Evolutionary conservation across 345 rosid species (phyloP).

Genomic region (Barbarea vulgaris): DNA sequence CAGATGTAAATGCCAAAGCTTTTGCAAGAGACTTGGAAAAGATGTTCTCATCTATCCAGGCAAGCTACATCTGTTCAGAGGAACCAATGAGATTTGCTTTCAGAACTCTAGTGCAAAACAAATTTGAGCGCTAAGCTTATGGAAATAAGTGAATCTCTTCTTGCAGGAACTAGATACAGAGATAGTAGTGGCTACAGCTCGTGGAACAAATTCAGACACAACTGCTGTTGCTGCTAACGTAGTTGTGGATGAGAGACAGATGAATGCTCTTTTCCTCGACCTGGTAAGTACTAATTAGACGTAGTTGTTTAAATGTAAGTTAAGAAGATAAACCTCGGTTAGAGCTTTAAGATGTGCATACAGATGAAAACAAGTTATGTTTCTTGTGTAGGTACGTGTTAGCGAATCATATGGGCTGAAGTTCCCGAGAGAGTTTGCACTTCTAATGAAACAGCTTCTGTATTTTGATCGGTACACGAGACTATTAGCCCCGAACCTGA

Average conservation of each 20-base stretch:
- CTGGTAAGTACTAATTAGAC: conserved; percentile 54
- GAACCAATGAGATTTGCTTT: conserved; percentile 1
- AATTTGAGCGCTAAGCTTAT: not conserved
- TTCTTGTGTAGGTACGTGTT: conserved; percentile 61
- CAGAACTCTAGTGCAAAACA: conserved; percentile 1
- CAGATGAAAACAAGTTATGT: not conserved
- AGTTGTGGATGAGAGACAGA: conserved; percentile 88
- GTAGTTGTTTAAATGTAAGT: not conserved
- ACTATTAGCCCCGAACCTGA: conserved; percentile 83
- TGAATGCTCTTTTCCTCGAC: conserved; percentile 96
- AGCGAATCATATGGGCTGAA: conserved; percentile 90
- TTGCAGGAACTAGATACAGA: conserved; percentile 91
- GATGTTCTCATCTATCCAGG: conserved; percentile 91
- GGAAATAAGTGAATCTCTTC: conserved; percentile 6
- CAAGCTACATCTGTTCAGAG: conserved; percentile 30
- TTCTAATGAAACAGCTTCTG: conserved; percentile 95
- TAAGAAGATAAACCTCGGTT: not conserved
- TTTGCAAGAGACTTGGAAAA: conserved; percentile 89
- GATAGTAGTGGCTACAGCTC: conserved; percentile 83
- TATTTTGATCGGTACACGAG: conserved; percentile 94
- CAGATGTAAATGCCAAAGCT: conserved; percentile 75
- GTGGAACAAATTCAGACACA: conserved; percentile 59
- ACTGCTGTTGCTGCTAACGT: conserved; percentile 91
- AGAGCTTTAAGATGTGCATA: not conserved
- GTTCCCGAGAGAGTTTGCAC: conserved; percentile 94